These are phyloP conservation scores for Sarocladium brachiariae DNA, from an alignment of 2,329 filamentous ascomycete genomes.

Conservation along the genomic window DNA sequence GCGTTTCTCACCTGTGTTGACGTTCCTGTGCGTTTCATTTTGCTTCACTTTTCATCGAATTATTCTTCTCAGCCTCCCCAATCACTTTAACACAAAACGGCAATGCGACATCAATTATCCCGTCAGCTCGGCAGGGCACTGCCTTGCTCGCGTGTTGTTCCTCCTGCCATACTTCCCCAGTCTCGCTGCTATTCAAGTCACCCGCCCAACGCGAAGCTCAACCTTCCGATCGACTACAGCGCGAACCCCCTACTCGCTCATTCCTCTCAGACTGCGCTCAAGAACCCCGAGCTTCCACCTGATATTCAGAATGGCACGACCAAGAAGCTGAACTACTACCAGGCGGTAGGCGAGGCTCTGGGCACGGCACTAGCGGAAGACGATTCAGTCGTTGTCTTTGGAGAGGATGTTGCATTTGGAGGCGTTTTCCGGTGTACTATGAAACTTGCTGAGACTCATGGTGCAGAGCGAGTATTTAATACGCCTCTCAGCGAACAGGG, in stretches of 20 bases:
- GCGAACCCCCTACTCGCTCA: constrained; percentile 77
- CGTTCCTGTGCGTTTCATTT: background rate
- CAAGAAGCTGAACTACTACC: constrained; percentile 87
- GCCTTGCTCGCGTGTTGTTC: constrained; percentile 8
- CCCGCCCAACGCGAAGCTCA: constrained; percentile 60
- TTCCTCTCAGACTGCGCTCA: constrained; percentile 63
- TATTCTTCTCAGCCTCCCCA: too few species aligned
- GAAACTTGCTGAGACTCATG: constrained; percentile 82
- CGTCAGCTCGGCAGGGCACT: background rate
- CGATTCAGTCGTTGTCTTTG: constrained; percentile 83
- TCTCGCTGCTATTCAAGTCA: constrained; percentile 45
- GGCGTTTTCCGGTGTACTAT: constrained; percentile 94
- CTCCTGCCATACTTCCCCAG: constrained; percentile 16
- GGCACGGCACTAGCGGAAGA: constrained; percentile 75
- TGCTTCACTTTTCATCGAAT: too few species aligned
- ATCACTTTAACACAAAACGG: too few species aligned
- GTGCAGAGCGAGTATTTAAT: constrained; percentile 87
- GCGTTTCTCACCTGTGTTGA: background rate
- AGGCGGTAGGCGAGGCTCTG: constrained; percentile 86
- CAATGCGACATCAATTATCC: constrained; percentile 1
- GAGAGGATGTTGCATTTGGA: constrained; percentile 94
- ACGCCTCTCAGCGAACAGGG: constrained; percentile 92
- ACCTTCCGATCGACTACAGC: constrained; percentile 81
- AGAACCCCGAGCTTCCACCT: constrained; percentile 63
- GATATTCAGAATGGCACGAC: constrained; percentile 62